A percentile compares a stretch with the other conserved stretches of the same genome.
Conservation (phyloP, 2,329 filamentous ascomycete species). For the Fusarium sp. region DNA sequence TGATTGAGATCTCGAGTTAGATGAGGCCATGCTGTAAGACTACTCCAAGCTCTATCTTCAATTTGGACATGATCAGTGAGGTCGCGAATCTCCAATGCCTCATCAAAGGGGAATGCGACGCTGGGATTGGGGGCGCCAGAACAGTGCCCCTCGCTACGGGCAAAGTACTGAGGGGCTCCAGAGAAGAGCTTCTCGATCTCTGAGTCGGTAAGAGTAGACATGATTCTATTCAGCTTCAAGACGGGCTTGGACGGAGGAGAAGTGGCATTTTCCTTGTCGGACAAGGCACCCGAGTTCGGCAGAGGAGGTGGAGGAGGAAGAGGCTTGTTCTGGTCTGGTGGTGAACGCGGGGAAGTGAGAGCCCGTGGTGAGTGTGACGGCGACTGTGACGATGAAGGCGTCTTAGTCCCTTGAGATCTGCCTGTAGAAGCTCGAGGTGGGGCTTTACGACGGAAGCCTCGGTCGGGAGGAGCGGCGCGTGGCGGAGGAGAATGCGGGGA, state of each 20-base stretch:
- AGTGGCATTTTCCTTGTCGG: constrained; percentile 35
- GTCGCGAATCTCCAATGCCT: constrained; percentile 68
- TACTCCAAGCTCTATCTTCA: constrained; percentile 70
- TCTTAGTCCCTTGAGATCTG: constrained; percentile 25
- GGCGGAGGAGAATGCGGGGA: constrained; percentile 43
- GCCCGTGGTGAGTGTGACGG: constrained; percentile 39
- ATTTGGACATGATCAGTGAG: constrained; percentile 72
- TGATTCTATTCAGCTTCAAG: constrained; percentile 66
- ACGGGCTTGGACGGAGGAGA: constrained; percentile 52
- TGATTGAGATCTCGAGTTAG: constrained; percentile 62
- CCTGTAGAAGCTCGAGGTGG: constrained; percentile 32
- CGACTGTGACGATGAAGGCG: constrained; percentile 37
- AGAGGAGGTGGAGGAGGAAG: constrained; percentile 64
- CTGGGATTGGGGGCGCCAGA: constrained; percentile 69
- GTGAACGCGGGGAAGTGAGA: constrained; percentile 49
- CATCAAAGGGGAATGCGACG: constrained; percentile 75
- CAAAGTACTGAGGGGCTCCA: constrained; percentile 78
- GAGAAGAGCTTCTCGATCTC: constrained; percentile 78
- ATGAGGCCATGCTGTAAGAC: constrained; percentile 70
- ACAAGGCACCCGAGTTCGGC: constrained; percentile 53
- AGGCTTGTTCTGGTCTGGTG: constrained; percentile 64
- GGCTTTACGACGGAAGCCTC: constrained; percentile 38
- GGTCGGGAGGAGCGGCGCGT: constrained; percentile 39
- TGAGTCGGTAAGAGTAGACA: constrained; percentile 65
- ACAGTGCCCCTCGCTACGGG: constrained; percentile 67